Percentiles rank a stretch among this genome's conserved stretches.
Evolutionary conservation across 2,329 filamentous ascomycete species (phyloP).

Genomic region (Exophiala oligosperma): DNA sequence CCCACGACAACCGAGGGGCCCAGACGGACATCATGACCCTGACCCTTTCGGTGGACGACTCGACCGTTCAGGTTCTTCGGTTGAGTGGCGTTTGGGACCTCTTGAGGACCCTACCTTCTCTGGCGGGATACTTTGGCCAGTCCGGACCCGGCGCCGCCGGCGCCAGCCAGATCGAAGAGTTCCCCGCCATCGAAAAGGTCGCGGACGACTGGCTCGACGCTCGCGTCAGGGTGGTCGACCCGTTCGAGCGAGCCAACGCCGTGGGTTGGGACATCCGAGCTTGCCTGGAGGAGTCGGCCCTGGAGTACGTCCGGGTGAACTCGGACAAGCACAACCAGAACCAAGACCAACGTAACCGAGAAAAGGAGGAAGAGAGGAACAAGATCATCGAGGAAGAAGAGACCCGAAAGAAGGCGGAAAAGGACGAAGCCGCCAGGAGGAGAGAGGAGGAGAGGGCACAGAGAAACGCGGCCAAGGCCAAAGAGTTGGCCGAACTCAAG

Average conservation of each 20-base stretch:
- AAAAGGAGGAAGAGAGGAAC: neutral
- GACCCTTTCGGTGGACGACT: conserved; percentile 25
- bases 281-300: conserved; percentile 6
- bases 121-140: conserved; percentile 5
- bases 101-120: conserved; percentile 28
- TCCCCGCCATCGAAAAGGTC: neutral
- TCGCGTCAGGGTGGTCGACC: conserved; percentile 6
- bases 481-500: neutral
- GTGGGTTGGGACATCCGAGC: conserved; percentile 7
- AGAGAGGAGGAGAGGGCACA: neutral
- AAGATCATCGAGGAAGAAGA: conserved; percentile 7
- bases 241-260: conserved; percentile 2
- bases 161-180: neutral
- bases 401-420: conserved; percentile 9
- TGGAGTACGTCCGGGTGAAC: neutral
- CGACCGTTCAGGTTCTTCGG: conserved; percentile 17
- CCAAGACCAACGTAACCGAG: neutral
- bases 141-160: neutral
- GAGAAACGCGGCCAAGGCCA: conserved; percentile 2
- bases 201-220: neutral
- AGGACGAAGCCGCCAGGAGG: conserved; percentile 8
- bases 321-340: neutral
- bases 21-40: conserved; percentile 25
- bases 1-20: neutral
- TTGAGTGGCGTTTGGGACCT: conserved; percentile 12